Evolutionary conservation across 495 filamentous ascomycete species (phyloP).

Genomic region (Talaromyces wortmannii): DNA sequence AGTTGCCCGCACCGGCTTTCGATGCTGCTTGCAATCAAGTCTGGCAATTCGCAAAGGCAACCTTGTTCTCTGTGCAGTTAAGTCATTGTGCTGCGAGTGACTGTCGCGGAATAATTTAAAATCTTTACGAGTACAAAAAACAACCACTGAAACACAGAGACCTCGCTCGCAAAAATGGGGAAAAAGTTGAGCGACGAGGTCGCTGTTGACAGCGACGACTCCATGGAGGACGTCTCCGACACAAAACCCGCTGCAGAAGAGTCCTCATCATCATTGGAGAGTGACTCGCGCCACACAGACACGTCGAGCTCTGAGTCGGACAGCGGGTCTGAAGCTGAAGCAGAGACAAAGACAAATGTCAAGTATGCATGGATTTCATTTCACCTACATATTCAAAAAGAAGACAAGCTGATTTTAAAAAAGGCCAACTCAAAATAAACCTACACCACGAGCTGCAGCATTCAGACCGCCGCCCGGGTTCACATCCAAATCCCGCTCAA

Average conservation of each 20-base stretch:
- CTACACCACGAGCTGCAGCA: conserved; percentile 12
- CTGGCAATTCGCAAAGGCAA: too few species aligned
- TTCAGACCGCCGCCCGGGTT: conserved; percentile 38
- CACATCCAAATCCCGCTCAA: conserved; percentile 26
- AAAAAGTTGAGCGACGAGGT: conserved; percentile 5
- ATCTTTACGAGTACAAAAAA: background rate
- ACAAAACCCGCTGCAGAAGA: background rate
- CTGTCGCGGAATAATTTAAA: background rate
- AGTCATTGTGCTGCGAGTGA: background rate
- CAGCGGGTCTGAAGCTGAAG: conserved; percentile 22
- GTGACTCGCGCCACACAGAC: background rate
- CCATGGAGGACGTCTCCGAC: conserved; percentile 1
- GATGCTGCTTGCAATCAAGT: background rate
- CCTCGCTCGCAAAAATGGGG: conserved; percentile 3
- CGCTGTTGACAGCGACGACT: conserved; percentile 2
- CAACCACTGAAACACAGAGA: background rate
- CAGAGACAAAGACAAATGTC: conserved; percentile 4
- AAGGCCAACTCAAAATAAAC: conserved; percentile 28
- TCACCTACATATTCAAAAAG: background rate
- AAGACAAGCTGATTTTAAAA: conserved; percentile 18
- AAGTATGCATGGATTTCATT: background rate
- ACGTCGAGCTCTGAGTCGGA: conserved; percentile 22
- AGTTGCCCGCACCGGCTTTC: conserved; percentile 4
- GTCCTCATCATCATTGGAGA: background rate
- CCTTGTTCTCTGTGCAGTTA: too few species aligned